These are phyloP conservation scores for Aureobasidium musti DNA, from an alignment of 2,329 filamentous ascomycete species.

Conservation along the genomic window DNA sequence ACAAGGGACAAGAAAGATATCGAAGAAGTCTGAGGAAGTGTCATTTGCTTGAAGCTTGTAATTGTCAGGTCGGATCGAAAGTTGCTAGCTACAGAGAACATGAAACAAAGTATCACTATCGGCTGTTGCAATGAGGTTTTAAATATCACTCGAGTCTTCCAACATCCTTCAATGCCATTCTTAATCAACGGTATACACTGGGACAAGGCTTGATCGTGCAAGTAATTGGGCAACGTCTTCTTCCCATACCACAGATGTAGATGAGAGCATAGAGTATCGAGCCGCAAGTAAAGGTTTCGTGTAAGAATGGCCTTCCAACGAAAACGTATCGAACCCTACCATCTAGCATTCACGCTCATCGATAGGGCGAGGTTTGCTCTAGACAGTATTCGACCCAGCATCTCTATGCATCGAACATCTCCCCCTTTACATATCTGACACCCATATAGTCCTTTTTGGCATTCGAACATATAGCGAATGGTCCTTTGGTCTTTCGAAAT, in stretches of 20 bases:
- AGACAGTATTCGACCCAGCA: background rate
- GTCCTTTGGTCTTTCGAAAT: background rate
- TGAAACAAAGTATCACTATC: background rate
- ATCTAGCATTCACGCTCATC: background rate
- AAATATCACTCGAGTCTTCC: background rate
- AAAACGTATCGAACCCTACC: background rate
- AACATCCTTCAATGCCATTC: no score
- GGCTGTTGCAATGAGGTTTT: background rate
- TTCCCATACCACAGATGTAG: no score
- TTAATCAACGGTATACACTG: no score
- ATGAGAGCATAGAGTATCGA: background rate
- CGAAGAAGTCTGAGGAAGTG: background rate
- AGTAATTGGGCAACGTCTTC: no score
- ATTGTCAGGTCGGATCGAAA: background rate
- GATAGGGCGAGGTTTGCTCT: background rate
- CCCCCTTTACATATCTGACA: conserved; percentile 2
- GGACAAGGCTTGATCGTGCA: no score
- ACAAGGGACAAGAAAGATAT: background rate
- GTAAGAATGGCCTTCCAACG: no score
- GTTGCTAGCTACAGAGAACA: background rate
- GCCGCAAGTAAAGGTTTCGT: no score
- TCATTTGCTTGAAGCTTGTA: background rate
- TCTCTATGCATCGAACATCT: background rate
- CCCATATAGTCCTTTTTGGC: conserved; percentile 6
- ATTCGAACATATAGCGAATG: background rate